Evolutionary conservation across 1,139 yeast genomes (phyloP).

Genomic region (Yamadazyma dendronema): DNA sequence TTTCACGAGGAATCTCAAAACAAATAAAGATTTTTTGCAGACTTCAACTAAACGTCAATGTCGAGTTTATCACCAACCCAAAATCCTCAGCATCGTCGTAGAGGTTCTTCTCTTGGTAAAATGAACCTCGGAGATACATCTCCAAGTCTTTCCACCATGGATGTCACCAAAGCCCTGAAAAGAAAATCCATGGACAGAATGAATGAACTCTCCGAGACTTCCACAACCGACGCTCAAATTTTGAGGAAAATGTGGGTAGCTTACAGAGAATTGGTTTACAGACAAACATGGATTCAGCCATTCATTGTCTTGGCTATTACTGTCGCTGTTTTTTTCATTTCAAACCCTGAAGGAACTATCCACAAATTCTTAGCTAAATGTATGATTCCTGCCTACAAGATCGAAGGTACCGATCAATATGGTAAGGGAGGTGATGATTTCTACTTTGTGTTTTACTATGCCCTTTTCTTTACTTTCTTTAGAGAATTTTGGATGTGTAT

Average conservation of each 20-base stretch:
- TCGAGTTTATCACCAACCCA: constrained; percentile 3
- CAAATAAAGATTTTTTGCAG: too few relatives aligned
- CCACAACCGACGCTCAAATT: constrained; percentile 40
- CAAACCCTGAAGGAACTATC: constrained; percentile 52
- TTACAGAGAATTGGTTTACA: constrained; percentile 58
- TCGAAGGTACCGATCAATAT: constrained; percentile 58
- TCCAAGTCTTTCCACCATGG: constrained; percentile 50
- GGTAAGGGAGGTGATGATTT: constrained; percentile 89
- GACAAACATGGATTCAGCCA: constrained; percentile 83
- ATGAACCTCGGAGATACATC: constrained; percentile 59
- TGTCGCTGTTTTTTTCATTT: constrained; percentile 39
- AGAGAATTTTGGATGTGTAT: constrained; percentile 91
- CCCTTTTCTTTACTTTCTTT: constrained; percentile 83
- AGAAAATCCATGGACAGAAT: constrained; percentile 34
- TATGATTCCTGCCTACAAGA: constrained; percentile 65
- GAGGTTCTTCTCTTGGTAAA: constrained; percentile 59
- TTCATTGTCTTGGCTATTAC: constrained; percentile 43
- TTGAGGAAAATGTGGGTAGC: constrained; percentile 51
- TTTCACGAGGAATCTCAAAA: too few relatives aligned
- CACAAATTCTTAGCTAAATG: constrained; percentile 63
- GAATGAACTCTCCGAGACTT: constrained; percentile 26
- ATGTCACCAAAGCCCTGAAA: constrained; percentile 33
- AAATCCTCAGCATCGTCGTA: constrained; percentile 26
- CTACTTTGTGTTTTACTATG: constrained; percentile 73
- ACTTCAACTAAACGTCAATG: background rate